Evolutionary conservation across 345 rosid species (phyloP), one percentile per base, ranked within the genome.

Genomic region (Citrus medica): DNA sequence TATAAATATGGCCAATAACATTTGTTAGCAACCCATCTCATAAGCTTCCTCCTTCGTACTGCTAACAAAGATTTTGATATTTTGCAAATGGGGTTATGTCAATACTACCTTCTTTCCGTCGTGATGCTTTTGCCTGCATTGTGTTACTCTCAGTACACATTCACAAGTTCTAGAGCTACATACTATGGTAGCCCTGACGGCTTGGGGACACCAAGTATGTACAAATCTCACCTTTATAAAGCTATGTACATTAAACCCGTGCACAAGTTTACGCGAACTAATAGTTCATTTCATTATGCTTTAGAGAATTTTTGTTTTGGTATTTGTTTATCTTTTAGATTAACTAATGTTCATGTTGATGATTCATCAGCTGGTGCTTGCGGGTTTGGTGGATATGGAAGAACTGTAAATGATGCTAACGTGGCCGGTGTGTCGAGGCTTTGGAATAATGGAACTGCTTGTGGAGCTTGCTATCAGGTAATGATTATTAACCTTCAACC

Each of bases 401-500:
- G 92, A 84, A 89, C 83, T 1, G 79, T 93, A 35, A 88, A 92
- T 65, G 89, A 89, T 80, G 98, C 93, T 46, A 89, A 90, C 66
- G 98, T 93, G 51, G 90, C 91, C 17, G 99, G 97, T 9, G 99
- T 88, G 65, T 91, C 98, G 24, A 85, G 76, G 71, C 90, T 95
- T 28, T 93, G 79, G 85, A 83, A 70, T 78, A 89, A 92, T 74
- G 98, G 98, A 69, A 71, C 88, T 61, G 98, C 97, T 68, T 95
- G 98, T 53, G 99, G 97, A 78, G 91, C 84, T 84, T 95, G 99
- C 87, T 95, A 92, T 81, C 99, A 92, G 92, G 99, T 51, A 51
- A 51, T 51, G 56, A 5, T 51, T 17, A 4, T 17, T 93, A 35
- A 40, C 35, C 14, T 40, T 66, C 28, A 56, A 48, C 14, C 28